Evolutionary conservation across 2,329 filamentous ascomycete species (phyloP), one percentile per base, ranked within the genome.

Genomic region (Penicillium sp.): DNA sequence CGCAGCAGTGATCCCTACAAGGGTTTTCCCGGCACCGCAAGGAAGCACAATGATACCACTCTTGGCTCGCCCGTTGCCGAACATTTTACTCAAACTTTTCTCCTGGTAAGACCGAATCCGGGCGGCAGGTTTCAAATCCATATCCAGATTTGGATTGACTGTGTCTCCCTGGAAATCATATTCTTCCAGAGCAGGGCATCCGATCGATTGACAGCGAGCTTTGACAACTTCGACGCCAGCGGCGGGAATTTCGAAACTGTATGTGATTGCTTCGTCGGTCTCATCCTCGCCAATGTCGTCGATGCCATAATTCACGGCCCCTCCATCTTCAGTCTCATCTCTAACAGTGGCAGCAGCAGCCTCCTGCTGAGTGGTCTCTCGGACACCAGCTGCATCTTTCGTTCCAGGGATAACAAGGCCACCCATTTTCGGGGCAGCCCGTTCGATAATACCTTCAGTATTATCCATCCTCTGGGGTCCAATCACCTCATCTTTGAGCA

Each of bases 41-140:
- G 94, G 94, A 64, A 99, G 76, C 52, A 99, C 94, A 56, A 99
- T 99, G 62, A 99, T 95, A 53, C 94, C 94, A 73, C 91, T 97
- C 77, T 96, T 94, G 13, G 94, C 94, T 74, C 94, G 88, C 46
- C 93, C 93, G 69, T 99, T 99, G 69, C 94, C 93, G 71, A 99
- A 99, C 94, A 99, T 99, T 74, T 99, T 99, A 77, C 90, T 96
- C 9, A 99, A 79, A 61, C 91, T 96, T 76, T 97, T 96, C 73
- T 99, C 94, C 71, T 99, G 94, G 65, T 99, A 99, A 26, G 55
- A 58, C 42, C 62, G 62, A 43, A 65, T 65, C 26, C 61, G 45
- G 4, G 62, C 62, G 11, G 62, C 60, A 1, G 62, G 78, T 84
- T 87, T 70, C 93, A 86, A 70, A 97, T 97, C 67, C 93, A 99